These are phyloP conservation scores for Clavispora asparagi DNA, from an alignment of 805 yeast genomes.

Conservation along the genomic window DNA sequence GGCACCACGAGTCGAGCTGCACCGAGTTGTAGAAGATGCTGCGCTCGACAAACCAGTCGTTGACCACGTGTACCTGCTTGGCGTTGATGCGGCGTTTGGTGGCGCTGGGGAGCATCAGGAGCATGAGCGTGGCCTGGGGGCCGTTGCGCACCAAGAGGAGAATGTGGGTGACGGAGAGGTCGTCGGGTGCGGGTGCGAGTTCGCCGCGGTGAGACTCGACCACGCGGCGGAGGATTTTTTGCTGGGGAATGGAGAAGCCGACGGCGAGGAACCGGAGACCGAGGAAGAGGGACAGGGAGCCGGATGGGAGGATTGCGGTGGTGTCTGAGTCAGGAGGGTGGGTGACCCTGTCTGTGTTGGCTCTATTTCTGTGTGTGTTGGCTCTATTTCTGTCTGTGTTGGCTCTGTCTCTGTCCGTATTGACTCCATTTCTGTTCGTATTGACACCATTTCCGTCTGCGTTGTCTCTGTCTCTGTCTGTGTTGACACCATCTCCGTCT, in stretches of 20 bases:
- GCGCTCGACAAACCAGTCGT: conserved; percentile 82
- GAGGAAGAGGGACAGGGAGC: conserved; percentile 27
- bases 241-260: conserved; percentile 38
- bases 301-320: too few species aligned
- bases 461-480: too few species aligned
- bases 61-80: conserved; percentile 35
- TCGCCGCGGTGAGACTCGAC: conserved; percentile 44
- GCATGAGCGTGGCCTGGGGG: conserved; percentile 20
- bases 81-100: conserved; percentile 19
- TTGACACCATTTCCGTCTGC: too few species aligned
- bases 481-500: too few species aligned
- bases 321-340: too few species aligned
- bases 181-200: conserved; percentile 13
- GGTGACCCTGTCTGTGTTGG: too few species aligned
- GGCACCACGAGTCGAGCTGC: conserved; percentile 58
- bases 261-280: conserved; percentile 38
- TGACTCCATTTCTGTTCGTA: too few species aligned
- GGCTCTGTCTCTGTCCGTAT: too few species aligned
- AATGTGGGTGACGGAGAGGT: conserved; percentile 26
- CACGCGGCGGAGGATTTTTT: conserved; percentile 33
- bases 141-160: conserved; percentile 29
- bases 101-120: conserved; percentile 20
- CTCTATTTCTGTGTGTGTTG: too few species aligned
- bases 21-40: conserved; percentile 52
- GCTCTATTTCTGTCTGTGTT: too few species aligned